A percentile compares a stretch with the other conserved stretches of the same genome.
phyloP scores from a whole-genome alignment of 2,329 filamentous ascomycete species.

The Pseudocercospora ulei region DNA sequence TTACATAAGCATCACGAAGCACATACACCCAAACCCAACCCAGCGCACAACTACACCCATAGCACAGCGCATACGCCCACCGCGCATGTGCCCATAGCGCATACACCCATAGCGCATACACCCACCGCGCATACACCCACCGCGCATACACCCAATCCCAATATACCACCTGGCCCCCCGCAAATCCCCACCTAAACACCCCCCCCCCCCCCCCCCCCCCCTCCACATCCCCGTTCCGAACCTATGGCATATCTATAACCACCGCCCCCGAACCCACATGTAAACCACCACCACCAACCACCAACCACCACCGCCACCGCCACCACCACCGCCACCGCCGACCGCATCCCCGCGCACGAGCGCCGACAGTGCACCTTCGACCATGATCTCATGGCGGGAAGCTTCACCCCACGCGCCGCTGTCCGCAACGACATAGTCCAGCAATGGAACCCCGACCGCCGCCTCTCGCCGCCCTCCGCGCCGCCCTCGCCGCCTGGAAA shows the following conservation, averaged over 20 bases:
- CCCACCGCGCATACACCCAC: too few species aligned
- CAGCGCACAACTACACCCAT: too few species aligned
- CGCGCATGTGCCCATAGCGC: too few species aligned
- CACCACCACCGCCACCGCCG: not conserved
- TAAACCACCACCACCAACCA: not conserved
- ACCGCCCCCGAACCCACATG: not conserved
- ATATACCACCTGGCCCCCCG: too few species aligned
- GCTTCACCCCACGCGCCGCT: slow-evolving; percentile 24
- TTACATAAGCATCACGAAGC: too few species aligned
- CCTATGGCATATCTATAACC: too few species aligned
- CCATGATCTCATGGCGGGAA: slow-evolving; percentile 22
- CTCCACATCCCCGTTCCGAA: too few species aligned
- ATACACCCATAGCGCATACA: too few species aligned
- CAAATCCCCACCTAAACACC: not conserved
- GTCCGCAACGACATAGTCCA: slow-evolving; percentile 28
- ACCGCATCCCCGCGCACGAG: not conserved
- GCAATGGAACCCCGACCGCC: slow-evolving; percentile 23
- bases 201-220: not conserved
- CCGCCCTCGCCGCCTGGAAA: slow-evolving; percentile 14
- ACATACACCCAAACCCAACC: too few species aligned
- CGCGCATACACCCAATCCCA: too few species aligned
- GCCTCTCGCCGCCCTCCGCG: slow-evolving; percentile 18
- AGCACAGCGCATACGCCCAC: too few species aligned
- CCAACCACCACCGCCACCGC: not conserved
- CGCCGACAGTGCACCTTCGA: not conserved